Base-by-base conservation (phyloP, 306 rosid genomes). In the Carpinus fangiana region DNA sequence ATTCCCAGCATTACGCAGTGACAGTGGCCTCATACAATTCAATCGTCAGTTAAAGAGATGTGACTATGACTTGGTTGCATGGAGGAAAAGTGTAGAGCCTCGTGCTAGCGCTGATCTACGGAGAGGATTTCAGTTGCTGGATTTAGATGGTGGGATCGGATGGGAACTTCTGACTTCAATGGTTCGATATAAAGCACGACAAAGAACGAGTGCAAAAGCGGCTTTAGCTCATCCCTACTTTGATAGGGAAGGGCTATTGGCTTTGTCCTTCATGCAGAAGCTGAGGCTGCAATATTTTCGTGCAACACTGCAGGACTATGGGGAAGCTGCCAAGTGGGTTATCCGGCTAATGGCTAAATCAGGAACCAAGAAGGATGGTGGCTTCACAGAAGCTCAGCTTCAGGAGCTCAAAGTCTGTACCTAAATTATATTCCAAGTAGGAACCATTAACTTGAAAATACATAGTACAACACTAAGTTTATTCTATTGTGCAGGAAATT, bases 361-460 rank as follows among this genome's bases (percentile, higher is more conserved):
- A 14, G 98, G 98, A 81, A 92, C 98, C 38, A 26, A 84, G 76
- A 79, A 90, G 80, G 98, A 86, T 14, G 98, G 98, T 66, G 98
- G 96, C 81, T 92, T 95, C 89, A 91, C 98, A 36, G 98, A 95
- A 89, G 98, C 98, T 80, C 97, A 91, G 84, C 93, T 92, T 57
- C 96, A 81, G 79, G 96, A 95, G 76, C 90, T 92, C 72, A 85
- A 78, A 73, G 98, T 92, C 75, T 66, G 82, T 83, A 47, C 61
- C 64, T 28, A 28, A 79, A 67, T 78, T 78, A 14, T 57, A 67
- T 72, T 75, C 53, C 0, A 23, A 13, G 16, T 53, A 38, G 56
- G 26, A 41, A 62, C 1, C 31, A 12, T 28, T 31, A 62, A 62
- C 10, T 31, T 18, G 8, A 41, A 67, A 13, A 45, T 67, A 18